phyloP scores from a whole-genome alignment of 1,139 yeast genomes.

The Yamadazyma spencermartinsiae region DNA sequence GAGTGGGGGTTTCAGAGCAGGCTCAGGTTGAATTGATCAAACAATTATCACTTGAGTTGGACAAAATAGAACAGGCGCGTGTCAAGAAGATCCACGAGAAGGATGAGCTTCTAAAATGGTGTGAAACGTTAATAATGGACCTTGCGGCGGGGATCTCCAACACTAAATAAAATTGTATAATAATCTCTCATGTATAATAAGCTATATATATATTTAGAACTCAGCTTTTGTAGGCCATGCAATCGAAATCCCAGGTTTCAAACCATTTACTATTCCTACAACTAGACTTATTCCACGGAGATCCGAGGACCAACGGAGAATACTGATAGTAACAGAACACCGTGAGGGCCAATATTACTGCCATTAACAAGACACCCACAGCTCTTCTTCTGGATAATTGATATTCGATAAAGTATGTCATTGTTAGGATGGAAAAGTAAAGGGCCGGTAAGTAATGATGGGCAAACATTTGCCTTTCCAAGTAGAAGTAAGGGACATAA shows the following conservation, averaged over 20 bases:
- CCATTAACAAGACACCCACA: slow-evolving; percentile 21
- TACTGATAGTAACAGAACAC: slow-evolving; percentile 23
- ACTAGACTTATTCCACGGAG: slow-evolving; percentile 27
- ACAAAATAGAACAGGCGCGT: slow-evolving; percentile 60
- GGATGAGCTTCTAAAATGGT: slow-evolving; percentile 61
- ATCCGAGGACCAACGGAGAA: slow-evolving; percentile 38
- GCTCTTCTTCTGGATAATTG: slow-evolving; percentile 23
- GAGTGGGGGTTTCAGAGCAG: slow-evolving; percentile 80
- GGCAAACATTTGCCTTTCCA: slow-evolving; percentile 34
- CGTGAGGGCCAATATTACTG: slow-evolving; percentile 12
- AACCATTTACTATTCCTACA: slow-evolving; percentile 34
- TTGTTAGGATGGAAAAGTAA: slow-evolving; percentile 33
- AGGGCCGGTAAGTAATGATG: slow-evolving; percentile 44
- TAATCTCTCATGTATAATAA: neutral
- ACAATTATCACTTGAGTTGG: slow-evolving; percentile 63
- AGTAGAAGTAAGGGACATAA: slow-evolving; percentile 34
- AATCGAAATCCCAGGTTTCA: slow-evolving; percentile 39
- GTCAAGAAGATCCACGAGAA: slow-evolving; percentile 61
- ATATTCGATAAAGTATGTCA: slow-evolving; percentile 34
- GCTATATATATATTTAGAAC: too few species aligned
- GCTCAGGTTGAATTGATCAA: slow-evolving; percentile 69
- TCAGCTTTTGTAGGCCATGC: slow-evolving; percentile 14
- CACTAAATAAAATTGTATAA: slow-evolving; percentile 19
- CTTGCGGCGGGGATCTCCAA: slow-evolving; percentile 58
- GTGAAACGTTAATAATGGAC: slow-evolving; percentile 67